Percentiles rank a stretch among this genome's conserved stretches.
Conservation (phyloP, 768 basidiomycete species). For the Mycena capillaripes region DNA sequence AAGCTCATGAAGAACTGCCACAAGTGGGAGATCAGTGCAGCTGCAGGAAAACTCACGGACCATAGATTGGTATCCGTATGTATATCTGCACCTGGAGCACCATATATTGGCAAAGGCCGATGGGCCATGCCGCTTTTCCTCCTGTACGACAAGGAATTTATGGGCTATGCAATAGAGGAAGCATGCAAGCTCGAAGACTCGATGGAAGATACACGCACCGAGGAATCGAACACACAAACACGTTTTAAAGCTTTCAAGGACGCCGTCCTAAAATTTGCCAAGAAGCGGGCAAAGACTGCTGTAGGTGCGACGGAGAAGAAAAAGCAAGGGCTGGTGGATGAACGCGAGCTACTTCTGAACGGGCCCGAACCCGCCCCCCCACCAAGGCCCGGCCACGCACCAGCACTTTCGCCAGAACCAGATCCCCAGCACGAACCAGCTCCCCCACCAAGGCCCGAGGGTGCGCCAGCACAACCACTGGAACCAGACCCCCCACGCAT, state of each 20-base stretch:
- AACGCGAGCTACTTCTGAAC: neutral
- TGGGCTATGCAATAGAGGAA: too few species aligned
- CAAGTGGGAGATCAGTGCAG: neutral
- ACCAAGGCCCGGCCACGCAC: too few species aligned
- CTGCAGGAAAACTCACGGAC: neutral
- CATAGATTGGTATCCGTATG: neutral
- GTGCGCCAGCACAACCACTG: too few species aligned
- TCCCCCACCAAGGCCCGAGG: too few species aligned
- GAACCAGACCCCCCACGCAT: too few species aligned
- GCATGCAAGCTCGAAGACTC: too few species aligned
- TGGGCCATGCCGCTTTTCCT: too few species aligned
- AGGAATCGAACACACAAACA: neutral
- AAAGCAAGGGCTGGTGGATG: neutral
- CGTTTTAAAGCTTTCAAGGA: neutral
- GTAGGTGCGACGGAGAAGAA: neutral
- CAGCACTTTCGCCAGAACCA: too few species aligned
- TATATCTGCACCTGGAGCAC: neutral
- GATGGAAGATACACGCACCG: neutral
- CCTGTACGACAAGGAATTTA: too few species aligned
- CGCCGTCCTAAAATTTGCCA: neutral
- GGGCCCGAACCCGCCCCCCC: too few species aligned
- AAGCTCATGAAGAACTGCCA: neutral
- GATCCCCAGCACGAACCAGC: too few species aligned
- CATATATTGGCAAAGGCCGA: neutral
- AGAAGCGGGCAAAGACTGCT: neutral